Base-by-base conservation (phyloP, 805 yeast species). In the Kazachstania africana region DNA sequence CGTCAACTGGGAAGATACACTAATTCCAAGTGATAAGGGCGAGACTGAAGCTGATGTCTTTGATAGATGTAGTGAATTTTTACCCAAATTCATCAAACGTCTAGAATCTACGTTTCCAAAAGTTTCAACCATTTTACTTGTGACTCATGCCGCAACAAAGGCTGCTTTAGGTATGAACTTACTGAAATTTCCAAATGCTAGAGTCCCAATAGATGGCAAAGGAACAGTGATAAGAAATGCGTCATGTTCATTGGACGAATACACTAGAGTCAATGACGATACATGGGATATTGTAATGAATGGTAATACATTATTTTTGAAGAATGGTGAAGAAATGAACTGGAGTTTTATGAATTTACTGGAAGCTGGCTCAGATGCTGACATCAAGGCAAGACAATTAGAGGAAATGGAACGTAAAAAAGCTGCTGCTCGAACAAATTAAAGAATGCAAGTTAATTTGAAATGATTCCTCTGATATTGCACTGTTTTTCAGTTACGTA, bases 81-180 rank as follows among this genome's bases (percentile, higher is more conserved):
- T 85, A 67, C 42, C 55, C 0, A 49, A 50, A 21, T 74, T 88
- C 44, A 57, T 84, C 3, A 70, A 75, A 2, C 62, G 59, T 31
- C 64, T 82, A 31, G 80, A 77, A 40, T 35, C 47, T 8, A 57
- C 65, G 38, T 68, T 58, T 45, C 93, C 94, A 0, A 57, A 72
- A 1, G 60, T 73, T 24, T 70, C 74, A 20, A 62, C 73, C 0
- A 60, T 91, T 6, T 45, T 91, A 15, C 58, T 88, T 10, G 76
- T 83, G 16, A 75, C 94, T 4, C 98, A 88, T 57, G 98, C 98
- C 1, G 97, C 97, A 4, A 70, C 93, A 6, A 83, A 84, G 52
- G 84, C 85, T 40, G 91, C 94, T 0, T 60, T 91, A 14, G 95
- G 95, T 5, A 73, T 83, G 74, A 68, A 82, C 1, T 60, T 88